Conservation (phyloP, 2,329 filamentous ascomycete genomes). For the Neofusicoccum cordaticola region DNA sequence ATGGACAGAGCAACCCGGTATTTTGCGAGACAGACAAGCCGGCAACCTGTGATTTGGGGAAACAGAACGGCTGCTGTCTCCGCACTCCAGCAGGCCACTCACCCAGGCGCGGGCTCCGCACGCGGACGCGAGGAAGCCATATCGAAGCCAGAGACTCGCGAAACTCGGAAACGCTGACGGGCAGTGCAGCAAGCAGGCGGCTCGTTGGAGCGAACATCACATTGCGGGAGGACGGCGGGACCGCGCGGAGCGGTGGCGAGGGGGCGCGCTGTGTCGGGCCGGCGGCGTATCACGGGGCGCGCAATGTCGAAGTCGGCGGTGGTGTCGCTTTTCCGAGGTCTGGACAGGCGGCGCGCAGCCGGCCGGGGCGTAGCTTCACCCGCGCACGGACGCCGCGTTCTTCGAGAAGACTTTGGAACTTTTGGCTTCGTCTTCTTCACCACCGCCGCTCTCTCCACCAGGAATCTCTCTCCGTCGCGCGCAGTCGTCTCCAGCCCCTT, state of each 20-base stretch:
- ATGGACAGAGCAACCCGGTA: too few relatives aligned
- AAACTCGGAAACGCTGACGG: slow-evolving; percentile 16
- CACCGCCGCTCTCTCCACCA: background rate
- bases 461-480: background rate
- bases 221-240: background rate
- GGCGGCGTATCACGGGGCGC: background rate
- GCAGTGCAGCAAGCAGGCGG: slow-evolving; percentile 10
- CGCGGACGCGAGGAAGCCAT: slow-evolving; percentile 17
- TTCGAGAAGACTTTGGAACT: slow-evolving; percentile 12
- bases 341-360: background rate
- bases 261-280: background rate
- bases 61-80: background rate
- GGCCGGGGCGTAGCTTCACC: background rate
- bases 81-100: background rate
- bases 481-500: background rate
- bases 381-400: background rate
- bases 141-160: slow-evolving; percentile 13
- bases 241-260: background rate
- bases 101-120: slow-evolving; percentile 17
- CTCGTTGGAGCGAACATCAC: slow-evolving; percentile 17
- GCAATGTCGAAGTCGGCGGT: background rate
- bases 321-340: slow-evolving; percentile 12
- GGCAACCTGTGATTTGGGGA: background rate
- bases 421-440: slow-evolving; percentile 7
- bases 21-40: too few relatives aligned